Conservation (phyloP, 202 grass and related monocot genomes). For the Carex sylvatica region DNA sequence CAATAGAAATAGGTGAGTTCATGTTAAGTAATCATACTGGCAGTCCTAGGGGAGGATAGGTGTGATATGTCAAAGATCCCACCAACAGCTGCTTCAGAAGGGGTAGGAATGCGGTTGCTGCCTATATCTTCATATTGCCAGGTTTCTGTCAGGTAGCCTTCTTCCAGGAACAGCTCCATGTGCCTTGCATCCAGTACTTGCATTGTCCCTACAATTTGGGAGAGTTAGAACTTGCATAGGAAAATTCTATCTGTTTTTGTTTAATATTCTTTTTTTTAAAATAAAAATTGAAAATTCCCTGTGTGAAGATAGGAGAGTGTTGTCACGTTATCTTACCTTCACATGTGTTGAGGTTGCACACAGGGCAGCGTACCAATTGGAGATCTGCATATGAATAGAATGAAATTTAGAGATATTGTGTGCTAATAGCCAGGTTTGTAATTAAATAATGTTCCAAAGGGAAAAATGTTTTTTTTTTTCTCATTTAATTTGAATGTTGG, state of each 20-base stretch:
- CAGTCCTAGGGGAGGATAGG: slow-evolving; percentile 20
- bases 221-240: neutral
- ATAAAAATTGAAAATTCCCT: neutral
- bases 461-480: neutral
- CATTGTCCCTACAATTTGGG: slow-evolving; percentile 61
- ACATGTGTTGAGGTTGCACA: slow-evolving; percentile 61
- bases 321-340: slow-evolving; percentile 37
- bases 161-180: slow-evolving; percentile 76
- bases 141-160: slow-evolving; percentile 48
- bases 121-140: slow-evolving; percentile 75
- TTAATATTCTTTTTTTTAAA: neutral
- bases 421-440: neutral
- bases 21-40: slow-evolving; percentile 28
- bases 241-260: neutral
- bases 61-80: slow-evolving; percentile 57
- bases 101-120: slow-evolving; percentile 40
- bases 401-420: neutral
- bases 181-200: slow-evolving; percentile 85
- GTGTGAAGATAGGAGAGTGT: neutral
- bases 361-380: slow-evolving; percentile 66
- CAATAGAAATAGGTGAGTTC: neutral
- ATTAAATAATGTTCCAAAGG: neutral
- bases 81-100: slow-evolving; percentile 33
- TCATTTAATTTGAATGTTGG: neutral
- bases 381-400: slow-evolving; percentile 56